A percentile compares a stretch with the other conserved stretches of the same genome.
Conservation (phyloP, 148 eudicot genomes). For the Rhododendron simsii region DNA sequence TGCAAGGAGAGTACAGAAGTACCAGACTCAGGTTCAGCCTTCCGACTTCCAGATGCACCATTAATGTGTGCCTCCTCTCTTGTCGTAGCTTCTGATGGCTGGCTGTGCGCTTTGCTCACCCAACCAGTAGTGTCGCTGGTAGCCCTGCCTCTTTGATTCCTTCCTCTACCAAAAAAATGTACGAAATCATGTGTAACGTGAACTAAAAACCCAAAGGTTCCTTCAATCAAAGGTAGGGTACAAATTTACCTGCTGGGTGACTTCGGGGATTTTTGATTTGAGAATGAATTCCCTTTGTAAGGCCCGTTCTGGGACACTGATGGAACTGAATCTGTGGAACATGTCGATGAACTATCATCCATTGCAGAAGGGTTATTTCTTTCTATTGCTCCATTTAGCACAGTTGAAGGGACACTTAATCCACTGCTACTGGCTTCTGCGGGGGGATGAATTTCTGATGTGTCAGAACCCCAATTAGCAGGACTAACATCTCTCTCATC, state of each 20-base stretch:
- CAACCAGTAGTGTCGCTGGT: background rate
- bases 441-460: conserved; percentile 53
- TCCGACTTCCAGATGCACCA: conserved; percentile 40
- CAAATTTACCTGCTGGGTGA: background rate
- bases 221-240: background rate
- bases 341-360: conserved; percentile 81
- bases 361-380: conserved; percentile 39
- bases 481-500: conserved; percentile 53
- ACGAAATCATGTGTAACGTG: background rate
- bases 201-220: background rate
- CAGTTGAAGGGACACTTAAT: conserved; percentile 33
- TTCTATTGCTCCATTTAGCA: conserved; percentile 50
- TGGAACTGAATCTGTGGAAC: conserved; percentile 70
- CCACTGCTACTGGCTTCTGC: conserved; percentile 50
- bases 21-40: conserved; percentile 36
- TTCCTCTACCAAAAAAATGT: background rate
- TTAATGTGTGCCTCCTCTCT: conserved; percentile 8
- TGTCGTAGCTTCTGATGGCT: background rate
- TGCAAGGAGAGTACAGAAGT: conserved; percentile 41
- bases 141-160: background rate
- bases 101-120: background rate
- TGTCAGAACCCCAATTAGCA: conserved; percentile 69
- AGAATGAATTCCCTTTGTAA: conserved; percentile 33
- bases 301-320: conserved; percentile 47
- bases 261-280: conserved; percentile 21